Percentiles rank a stretch among this genome's conserved stretches.
These are phyloP conservation scores for Oenanthe sinensis DNA, from an alignment of 129 eudicot genomes.

Conservation along the genomic window DNA sequence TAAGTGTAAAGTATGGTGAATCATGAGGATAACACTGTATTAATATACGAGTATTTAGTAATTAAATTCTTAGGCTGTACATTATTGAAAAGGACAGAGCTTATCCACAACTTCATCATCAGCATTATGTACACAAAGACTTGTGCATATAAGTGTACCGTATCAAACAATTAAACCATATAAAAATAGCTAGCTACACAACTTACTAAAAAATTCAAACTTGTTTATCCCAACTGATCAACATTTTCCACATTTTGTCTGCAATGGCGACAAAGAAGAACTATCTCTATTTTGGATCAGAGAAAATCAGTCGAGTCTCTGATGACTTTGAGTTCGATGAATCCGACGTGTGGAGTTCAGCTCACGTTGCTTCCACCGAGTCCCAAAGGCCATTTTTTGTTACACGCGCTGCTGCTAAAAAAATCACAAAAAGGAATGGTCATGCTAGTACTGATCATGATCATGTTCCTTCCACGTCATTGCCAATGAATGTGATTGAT, in stretches of 20 bases:
- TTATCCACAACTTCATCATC: slow-evolving; percentile 7
- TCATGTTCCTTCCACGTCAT: slow-evolving; percentile 14
- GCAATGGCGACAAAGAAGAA: slow-evolving; percentile 29
- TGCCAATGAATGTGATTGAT: slow-evolving; percentile 39
- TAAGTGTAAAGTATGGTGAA: background rate
- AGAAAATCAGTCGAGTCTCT: background rate
- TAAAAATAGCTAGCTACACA: background rate
- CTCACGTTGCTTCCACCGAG: background rate
- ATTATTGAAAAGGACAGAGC: background rate
- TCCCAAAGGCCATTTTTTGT: slow-evolving; percentile 1
- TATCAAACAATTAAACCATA: background rate
- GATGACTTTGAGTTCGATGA: slow-evolving; percentile 28
- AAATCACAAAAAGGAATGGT: background rate
- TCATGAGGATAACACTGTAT: background rate
- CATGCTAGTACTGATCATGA: background rate
- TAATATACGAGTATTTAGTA: background rate
- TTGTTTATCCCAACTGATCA: no score
- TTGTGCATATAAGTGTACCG: background rate
- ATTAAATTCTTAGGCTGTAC: background rate
- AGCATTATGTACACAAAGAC: background rate
- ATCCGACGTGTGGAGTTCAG: slow-evolving; percentile 28
- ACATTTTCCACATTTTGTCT: background rate
- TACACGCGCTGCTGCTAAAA: slow-evolving; percentile 10
- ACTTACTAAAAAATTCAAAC: background rate
- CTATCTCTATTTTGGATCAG: slow-evolving; percentile 23